Evolutionary conservation across 2,329 filamentous ascomycete species (phyloP).

Genomic region (Talaromyces marneffei): DNA sequence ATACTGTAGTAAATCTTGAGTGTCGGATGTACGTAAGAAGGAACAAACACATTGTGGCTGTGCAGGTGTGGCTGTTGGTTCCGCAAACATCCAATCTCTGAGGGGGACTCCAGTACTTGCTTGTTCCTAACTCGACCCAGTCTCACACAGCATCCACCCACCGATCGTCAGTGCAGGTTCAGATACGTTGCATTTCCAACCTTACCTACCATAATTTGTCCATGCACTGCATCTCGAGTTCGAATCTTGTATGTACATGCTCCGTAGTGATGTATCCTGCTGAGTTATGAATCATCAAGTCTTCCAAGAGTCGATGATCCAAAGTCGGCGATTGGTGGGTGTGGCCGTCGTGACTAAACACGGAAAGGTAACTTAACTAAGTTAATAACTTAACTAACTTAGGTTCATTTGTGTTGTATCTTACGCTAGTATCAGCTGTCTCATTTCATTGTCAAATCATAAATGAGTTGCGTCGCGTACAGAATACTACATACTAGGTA

Average conservation of each 20-base stretch:
- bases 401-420: not conserved
- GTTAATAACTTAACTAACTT: too few relatives aligned
- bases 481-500: not conserved
- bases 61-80: not conserved
- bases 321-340: not conserved
- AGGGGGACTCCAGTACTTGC: not conserved
- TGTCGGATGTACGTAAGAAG: not conserved
- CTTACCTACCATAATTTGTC: not conserved
- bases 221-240: not conserved
- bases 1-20: not conserved
- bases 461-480: not conserved
- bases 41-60: not conserved
- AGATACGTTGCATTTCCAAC: not conserved
- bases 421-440: not conserved
- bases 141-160: not conserved
- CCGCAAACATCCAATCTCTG: not conserved
- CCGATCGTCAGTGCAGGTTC: not conserved
- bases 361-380: not conserved
- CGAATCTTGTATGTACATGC: not conserved
- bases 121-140: not conserved
- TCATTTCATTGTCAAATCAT: not conserved
- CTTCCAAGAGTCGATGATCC: not conserved
- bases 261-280: not conserved
- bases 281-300: not conserved
- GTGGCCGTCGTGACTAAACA: not conserved